Conservation (phyloP, 257 asterid genomes). For the Mitragyna speciosa region DNA sequence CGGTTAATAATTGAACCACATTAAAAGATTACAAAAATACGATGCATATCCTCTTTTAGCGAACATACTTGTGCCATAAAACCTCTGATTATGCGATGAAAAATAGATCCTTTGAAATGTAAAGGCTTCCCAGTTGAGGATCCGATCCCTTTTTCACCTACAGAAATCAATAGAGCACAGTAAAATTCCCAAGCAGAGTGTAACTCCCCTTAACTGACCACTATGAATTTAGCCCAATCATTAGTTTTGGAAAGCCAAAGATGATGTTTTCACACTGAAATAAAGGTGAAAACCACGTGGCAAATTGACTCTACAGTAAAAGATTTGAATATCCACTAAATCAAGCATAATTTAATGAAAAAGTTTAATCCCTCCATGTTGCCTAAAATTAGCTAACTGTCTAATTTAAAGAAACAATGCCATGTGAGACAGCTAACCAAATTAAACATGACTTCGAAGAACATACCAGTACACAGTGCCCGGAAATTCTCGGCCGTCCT, state of each 20-base stretch:
- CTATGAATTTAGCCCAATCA: not conserved
- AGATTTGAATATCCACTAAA: not conserved
- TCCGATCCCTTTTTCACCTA: constrained; percentile 95
- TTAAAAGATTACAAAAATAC: not conserved
- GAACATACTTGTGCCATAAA: constrained; percentile 94
- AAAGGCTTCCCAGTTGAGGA: constrained; percentile 77
- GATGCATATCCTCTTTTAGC: not conserved
- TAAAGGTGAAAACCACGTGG: not conserved
- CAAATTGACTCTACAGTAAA: not conserved
- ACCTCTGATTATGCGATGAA: constrained; percentile 93
- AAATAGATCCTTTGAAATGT: constrained; percentile 83
- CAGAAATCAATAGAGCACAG: constrained; percentile 24
- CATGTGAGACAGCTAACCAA: not conserved
- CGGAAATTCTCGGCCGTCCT: constrained; percentile 96
- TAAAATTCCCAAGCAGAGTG: not conserved
- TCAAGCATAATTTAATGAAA: not conserved
- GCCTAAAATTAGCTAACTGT: not conserved
- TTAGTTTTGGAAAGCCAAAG: not conserved
- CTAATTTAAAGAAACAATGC: not conserved
- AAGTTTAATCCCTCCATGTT: not conserved
- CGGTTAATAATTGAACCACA: not conserved
- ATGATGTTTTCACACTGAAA: not conserved
- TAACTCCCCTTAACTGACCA: not conserved
- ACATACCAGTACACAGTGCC: constrained; percentile 90
- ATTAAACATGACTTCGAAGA: not conserved